A percentile compares a stretch with the other conserved stretches of the same genome.
phyloP scores from a whole-genome alignment of 2,329 filamentous ascomycete genomes.

The Claviceps sp. region DNA sequence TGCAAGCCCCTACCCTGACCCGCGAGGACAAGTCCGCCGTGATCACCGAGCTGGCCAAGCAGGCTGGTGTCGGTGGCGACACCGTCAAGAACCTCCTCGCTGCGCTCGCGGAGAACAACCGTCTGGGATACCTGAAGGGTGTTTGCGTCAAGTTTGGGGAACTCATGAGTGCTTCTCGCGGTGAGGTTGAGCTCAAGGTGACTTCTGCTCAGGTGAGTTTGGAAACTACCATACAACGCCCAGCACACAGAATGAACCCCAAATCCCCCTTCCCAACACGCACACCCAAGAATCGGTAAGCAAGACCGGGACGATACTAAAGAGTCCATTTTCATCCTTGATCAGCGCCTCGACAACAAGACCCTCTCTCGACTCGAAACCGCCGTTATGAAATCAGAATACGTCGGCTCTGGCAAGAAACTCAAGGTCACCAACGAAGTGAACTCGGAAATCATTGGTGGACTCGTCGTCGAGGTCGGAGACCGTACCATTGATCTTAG shows the following conservation, averaged over 20 bases:
- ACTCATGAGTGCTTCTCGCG: conserved; percentile 77
- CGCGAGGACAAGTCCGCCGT: conserved; percentile 73
- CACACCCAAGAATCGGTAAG: too few relatives aligned
- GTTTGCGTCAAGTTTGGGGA: conserved; percentile 77
- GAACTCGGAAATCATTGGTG: conserved; percentile 88
- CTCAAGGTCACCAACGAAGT: conserved; percentile 92
- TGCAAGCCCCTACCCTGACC: conserved; percentile 68
- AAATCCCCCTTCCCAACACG: too few relatives aligned
- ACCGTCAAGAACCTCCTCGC: conserved; percentile 89
- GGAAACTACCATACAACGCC: too few relatives aligned
- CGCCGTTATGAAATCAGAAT: conserved; percentile 79
- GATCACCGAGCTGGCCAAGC: conserved; percentile 77
- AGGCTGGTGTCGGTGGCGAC: conserved; percentile 58
- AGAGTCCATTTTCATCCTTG: not conserved
- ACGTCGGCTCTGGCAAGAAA: conserved; percentile 86
- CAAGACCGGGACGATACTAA: too few relatives aligned
- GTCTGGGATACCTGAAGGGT: conserved; percentile 66
- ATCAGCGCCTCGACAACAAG: conserved; percentile 71
- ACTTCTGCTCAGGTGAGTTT: conserved; percentile 72
- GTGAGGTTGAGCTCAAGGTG: conserved; percentile 87
- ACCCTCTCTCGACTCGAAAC: conserved; percentile 75
- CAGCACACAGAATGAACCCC: not conserved
- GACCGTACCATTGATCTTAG: conserved; percentile 97
- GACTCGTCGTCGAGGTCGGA: conserved; percentile 88
- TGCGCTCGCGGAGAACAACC: conserved; percentile 92